These are phyloP conservation scores for Melaleuca quinquenervia DNA, from an alignment of 345 rosid species.

Conservation along the genomic window DNA sequence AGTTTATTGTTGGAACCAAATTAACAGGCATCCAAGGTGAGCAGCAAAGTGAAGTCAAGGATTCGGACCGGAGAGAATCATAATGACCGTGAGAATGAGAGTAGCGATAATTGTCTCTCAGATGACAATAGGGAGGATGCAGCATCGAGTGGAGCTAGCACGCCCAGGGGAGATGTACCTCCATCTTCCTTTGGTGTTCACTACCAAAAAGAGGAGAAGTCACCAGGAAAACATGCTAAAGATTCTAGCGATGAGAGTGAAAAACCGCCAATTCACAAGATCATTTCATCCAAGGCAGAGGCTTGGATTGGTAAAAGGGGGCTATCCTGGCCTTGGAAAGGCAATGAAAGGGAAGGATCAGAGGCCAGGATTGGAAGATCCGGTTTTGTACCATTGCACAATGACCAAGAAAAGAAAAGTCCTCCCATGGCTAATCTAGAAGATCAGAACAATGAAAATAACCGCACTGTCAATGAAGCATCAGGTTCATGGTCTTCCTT, in stretches of 20 bases:
- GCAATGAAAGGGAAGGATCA: constrained; percentile 57
- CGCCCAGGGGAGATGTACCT: constrained; percentile 69
- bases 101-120: constrained; percentile 49
- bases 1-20: constrained; percentile 11
- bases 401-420: constrained; percentile 45
- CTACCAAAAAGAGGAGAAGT: constrained; percentile 42
- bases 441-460: constrained; percentile 31
- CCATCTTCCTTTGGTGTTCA: constrained; percentile 52
- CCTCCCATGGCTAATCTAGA: constrained; percentile 37
- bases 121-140: constrained; percentile 81
- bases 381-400: constrained; percentile 45
- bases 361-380: constrained; percentile 43
- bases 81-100: constrained; percentile 60
- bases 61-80: constrained; percentile 47
- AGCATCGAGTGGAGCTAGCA: constrained; percentile 79
- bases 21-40: constrained; percentile 69
- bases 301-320: constrained; percentile 86
- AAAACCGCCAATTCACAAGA: constrained; percentile 59
- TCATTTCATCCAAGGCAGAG: constrained; percentile 67
- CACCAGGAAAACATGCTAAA: constrained; percentile 26
- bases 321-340: constrained; percentile 94
- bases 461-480: constrained; percentile 53
- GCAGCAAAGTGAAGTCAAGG: constrained; percentile 76
- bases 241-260: constrained; percentile 71
- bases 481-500: constrained; percentile 72